Base-by-base conservation (phyloP, 768 basidiomycete genomes). In the Coprinopsis strossmayeri region DNA sequence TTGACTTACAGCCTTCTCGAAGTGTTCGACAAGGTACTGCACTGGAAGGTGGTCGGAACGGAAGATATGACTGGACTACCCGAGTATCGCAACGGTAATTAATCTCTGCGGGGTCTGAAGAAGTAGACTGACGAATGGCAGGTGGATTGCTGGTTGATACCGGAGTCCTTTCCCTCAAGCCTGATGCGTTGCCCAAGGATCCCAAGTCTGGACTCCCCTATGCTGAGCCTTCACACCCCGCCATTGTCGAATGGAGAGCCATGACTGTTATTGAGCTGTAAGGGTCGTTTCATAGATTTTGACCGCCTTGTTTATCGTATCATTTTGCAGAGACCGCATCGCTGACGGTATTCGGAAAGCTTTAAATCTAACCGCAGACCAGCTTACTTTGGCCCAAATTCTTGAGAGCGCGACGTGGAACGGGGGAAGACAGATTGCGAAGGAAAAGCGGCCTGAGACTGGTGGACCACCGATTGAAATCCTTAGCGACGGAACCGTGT, bases 351-450 rank as follows among this genome's bases (percentile, higher is more conserved):
- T 97, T 51, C 81, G 89, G 38, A 56, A 61, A 45, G 72, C 79
- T 52, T 69, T 90, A 44, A 66, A 69, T 1, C 61, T 87, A 21
- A 67, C 68, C 0, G 55, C 63, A 2, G 68, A 72, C 1, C 69
- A 82, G 39, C 73, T 97, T 21, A 76, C 79, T 0, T 77, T 94
- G 5, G 85, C 92, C 0, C 95, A 97, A 62, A 82, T 97, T 0
- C 71, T 99, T 27, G 95, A 98, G 67, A 83, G 84, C 44, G 94
- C 93, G 1, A 98, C 93, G 0, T 99, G 95, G 95, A 95, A 94
- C 60, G 92, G 91, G 1, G 95, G 95, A 2, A 72, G 95, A 3
- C 91, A 95, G 66, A 89, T 97, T 32, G 95, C 95, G 2, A 87
- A 82, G 61, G 64, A 72, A 61, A 82, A 78, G 62, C 69, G 94